Evolutionary conservation across 2,329 filamentous ascomycete species (phyloP).

Genomic region (Rosellinia necatrix): DNA sequence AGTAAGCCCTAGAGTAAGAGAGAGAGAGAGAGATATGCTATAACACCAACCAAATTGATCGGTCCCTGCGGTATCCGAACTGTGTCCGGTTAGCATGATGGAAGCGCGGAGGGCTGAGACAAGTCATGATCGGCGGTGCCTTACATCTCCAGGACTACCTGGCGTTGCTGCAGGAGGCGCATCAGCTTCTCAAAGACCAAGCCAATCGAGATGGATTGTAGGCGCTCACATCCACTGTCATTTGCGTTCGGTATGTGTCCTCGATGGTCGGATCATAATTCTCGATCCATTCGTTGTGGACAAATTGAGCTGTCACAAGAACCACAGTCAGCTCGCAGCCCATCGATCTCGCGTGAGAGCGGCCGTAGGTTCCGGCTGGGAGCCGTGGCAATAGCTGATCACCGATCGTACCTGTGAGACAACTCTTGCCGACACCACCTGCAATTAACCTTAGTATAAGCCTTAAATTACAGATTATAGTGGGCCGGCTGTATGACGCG

Average conservation of each 20-base stretch:
- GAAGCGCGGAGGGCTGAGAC: slow-evolving; percentile 31
- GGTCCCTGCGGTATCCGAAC: slow-evolving; percentile 86
- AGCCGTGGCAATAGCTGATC: slow-evolving; percentile 16
- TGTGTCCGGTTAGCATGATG: slow-evolving; percentile 45
- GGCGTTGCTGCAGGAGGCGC: slow-evolving; percentile 67
- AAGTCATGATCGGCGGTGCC: slow-evolving; percentile 38
- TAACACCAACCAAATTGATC: slow-evolving; percentile 82
- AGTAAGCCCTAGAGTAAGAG: slow-evolving; percentile 26
- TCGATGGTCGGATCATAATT: slow-evolving; percentile 81
- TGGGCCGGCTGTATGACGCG: not conserved
- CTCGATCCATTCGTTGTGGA: slow-evolving; percentile 93
- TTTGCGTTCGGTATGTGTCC: slow-evolving; percentile 75
- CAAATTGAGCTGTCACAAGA: slow-evolving; percentile 74
- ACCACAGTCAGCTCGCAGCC: slow-evolving; percentile 27
- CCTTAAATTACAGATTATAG: not conserved
- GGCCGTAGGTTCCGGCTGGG: not conserved
- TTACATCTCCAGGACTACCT: slow-evolving; percentile 89
- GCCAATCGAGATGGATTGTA: slow-evolving; percentile 24
- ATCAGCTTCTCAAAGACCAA: slow-evolving; percentile 39
- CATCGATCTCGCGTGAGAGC: not conserved
- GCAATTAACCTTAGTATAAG: slow-evolving; percentile 28
- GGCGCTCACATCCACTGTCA: slow-evolving; percentile 79
- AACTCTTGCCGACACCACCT: slow-evolving; percentile 93
- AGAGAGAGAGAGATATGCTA: slow-evolving; percentile 19
- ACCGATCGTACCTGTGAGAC: slow-evolving; percentile 72